Percentiles rank a stretch among this genome's conserved stretches.
Evolutionary conservation across 1,139 yeast species (phyloP).

Genomic region (Debaryomyces coudertii): DNA sequence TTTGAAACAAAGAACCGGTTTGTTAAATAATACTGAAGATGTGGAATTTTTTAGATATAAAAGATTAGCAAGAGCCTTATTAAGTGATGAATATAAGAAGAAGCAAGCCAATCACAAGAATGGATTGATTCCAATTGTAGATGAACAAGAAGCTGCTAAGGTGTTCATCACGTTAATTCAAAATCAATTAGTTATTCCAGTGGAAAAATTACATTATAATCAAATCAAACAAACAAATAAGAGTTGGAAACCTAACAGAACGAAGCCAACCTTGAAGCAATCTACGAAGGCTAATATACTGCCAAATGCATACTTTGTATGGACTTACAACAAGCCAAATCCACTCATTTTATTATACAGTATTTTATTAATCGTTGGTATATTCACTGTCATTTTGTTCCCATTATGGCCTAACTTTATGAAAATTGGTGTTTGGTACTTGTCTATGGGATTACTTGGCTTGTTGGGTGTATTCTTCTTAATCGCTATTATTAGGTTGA

Average conservation of each 20-base stretch:
- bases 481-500: conserved; percentile 76
- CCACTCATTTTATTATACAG: conserved; percentile 67
- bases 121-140: conserved; percentile 59
- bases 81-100: conserved; percentile 69
- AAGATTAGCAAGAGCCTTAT: conserved; percentile 77
- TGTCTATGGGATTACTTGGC: conserved; percentile 77
- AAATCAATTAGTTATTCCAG: conserved; percentile 75
- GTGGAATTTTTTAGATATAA: conserved; percentile 86
- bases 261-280: conserved; percentile 71
- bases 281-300: conserved; percentile 68
- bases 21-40: conserved; percentile 64
- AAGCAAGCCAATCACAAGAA: conserved; percentile 56
- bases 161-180: conserved; percentile 71
- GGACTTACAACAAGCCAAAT: conserved; percentile 84
- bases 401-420: conserved; percentile 94
- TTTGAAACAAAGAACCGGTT: conserved; percentile 81
- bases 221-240: conserved; percentile 68
- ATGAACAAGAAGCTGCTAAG: conserved; percentile 60
- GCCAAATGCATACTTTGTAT: conserved; percentile 81
- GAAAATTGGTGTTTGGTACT: conserved; percentile 90
- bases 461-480: conserved; percentile 75
- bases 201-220: conserved; percentile 67
- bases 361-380: conserved; percentile 62
- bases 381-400: conserved; percentile 80
- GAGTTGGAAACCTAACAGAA: conserved; percentile 67